Percentiles rank a stretch among this genome's conserved stretches.
phyloP scores from a whole-genome alignment of 352 stramenopile species.

The Pythium aristosporum region DNA sequence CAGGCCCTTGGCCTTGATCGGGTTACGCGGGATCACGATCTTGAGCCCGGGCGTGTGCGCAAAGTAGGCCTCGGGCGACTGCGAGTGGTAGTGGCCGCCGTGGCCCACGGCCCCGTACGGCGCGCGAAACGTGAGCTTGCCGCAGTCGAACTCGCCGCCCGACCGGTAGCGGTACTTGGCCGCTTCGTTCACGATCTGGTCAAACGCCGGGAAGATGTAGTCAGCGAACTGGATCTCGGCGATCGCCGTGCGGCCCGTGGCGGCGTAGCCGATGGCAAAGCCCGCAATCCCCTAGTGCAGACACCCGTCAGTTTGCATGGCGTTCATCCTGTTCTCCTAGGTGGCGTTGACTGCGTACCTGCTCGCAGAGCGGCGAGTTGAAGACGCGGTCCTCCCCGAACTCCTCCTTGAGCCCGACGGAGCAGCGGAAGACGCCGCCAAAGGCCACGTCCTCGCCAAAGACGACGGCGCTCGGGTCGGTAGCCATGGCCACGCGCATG shows the following conservation, averaged over 20 bases:
- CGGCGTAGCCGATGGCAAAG: constrained; percentile 97
- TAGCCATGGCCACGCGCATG: constrained; percentile 87
- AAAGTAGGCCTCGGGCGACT: constrained; percentile 97
- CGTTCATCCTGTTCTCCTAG: neutral
- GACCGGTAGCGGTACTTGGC: constrained; percentile 98
- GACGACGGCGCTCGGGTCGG: constrained; percentile 88
- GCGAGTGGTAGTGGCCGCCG: constrained; percentile 93
- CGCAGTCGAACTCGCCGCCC: constrained; percentile 97
- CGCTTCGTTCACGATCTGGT: constrained; percentile 98
- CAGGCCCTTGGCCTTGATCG: constrained; percentile 94
- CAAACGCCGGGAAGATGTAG: constrained; percentile 98
- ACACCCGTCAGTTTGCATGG: neutral
- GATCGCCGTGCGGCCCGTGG: constrained; percentile 95
- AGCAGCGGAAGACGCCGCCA: constrained; percentile 98
- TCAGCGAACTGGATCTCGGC: constrained; percentile 98
- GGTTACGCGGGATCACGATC: constrained; percentile 95
- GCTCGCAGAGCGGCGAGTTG: constrained; percentile 96
- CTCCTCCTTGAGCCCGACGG: constrained; percentile 90
- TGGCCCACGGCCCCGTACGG: constrained; percentile 95
- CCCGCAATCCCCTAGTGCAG: constrained; percentile 68
- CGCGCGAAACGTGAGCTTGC: constrained; percentile 94
- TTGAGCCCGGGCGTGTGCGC: constrained; percentile 97
- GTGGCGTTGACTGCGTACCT: constrained; percentile 41
- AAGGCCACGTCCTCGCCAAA: constrained; percentile 99
- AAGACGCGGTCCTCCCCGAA: constrained; percentile 96